Evolutionary conservation across 2,329 filamentous ascomycete species (phyloP).

Genomic region (Rutstroemia sp.): DNA sequence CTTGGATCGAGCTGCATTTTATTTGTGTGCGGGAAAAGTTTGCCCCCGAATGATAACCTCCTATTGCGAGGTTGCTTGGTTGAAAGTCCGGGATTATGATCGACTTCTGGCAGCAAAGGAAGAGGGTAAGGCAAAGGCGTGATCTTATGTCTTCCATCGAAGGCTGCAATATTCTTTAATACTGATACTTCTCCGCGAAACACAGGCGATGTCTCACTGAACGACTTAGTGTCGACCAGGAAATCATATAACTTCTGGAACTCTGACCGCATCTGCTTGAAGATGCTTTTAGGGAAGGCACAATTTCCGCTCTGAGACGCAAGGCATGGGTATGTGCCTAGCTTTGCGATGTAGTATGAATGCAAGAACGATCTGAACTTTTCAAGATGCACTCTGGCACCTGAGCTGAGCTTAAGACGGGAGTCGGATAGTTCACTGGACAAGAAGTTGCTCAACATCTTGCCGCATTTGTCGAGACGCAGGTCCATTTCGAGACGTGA

Average conservation of each 20-base stretch:
- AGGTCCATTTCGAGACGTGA: constrained; percentile 58
- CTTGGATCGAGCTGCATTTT: constrained; percentile 42
- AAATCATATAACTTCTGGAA: constrained; percentile 66
- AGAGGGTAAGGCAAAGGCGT: constrained; percentile 55
- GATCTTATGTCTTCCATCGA: constrained; percentile 56
- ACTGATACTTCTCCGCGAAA: constrained; percentile 63
- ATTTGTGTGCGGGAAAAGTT: constrained; percentile 21
- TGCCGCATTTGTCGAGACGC: constrained; percentile 49
- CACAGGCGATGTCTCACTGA: constrained; percentile 37
- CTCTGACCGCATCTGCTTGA: constrained; percentile 56
- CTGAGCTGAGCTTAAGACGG: constrained; percentile 54
- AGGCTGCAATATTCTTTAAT: constrained; percentile 58
- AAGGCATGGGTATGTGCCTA: constrained; percentile 58
- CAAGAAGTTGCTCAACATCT: constrained; percentile 58
- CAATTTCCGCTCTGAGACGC: constrained; percentile 37
- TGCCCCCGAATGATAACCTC: constrained; percentile 22
- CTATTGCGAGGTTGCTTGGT: not conserved
- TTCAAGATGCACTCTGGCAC: constrained; percentile 60
- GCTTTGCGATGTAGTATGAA: constrained; percentile 55
- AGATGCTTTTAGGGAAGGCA: constrained; percentile 50
- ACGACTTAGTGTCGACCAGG: constrained; percentile 53
- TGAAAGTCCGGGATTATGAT: constrained; percentile 23
- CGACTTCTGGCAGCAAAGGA: constrained; percentile 51
- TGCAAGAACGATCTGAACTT: constrained; percentile 64
- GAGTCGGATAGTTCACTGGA: constrained; percentile 62